Conservation (phyloP, 352 stramenopile species). For the Phytophthora capsici region DNA sequence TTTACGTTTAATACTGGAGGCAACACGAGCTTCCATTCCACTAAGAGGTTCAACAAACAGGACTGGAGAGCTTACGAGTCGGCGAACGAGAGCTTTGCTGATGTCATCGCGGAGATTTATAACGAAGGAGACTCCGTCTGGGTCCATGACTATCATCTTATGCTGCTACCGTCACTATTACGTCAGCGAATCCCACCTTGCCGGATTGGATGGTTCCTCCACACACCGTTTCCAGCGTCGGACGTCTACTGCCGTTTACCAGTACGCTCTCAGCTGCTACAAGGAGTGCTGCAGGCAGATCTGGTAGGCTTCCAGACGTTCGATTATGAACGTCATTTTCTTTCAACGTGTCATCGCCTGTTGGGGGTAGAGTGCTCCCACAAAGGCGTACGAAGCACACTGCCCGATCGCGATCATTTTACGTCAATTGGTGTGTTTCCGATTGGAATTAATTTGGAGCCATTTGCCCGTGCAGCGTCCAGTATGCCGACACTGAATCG, state of each 20-base stretch:
- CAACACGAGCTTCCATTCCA: constrained; percentile 53
- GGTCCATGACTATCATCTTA: constrained; percentile 92
- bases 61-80: constrained; percentile 90
- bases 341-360: constrained; percentile 83
- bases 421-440: constrained; percentile 90
- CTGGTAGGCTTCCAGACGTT: constrained; percentile 91
- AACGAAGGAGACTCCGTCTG: constrained; percentile 90
- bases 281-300: constrained; percentile 83
- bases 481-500: constrained; percentile 63
- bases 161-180: constrained; percentile 87
- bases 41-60: constrained; percentile 88
- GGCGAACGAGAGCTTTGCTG: constrained; percentile 87
- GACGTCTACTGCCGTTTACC: constrained; percentile 88
- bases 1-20: constrained; percentile 48
- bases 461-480: constrained; percentile 71
- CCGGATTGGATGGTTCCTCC: constrained; percentile 89
- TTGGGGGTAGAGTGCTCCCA: constrained; percentile 74
- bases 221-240: constrained; percentile 88
- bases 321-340: constrained; percentile 89
- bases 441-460: constrained; percentile 87
- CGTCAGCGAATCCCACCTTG: constrained; percentile 74
- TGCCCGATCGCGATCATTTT: constrained; percentile 80
- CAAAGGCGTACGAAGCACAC: constrained; percentile 76
- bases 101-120: constrained; percentile 86
- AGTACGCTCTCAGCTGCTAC: constrained; percentile 76